Evolutionary conservation across 106 monocot species (phyloP), one percentile per base, ranked within the genome.

Genomic region (Dendrobium officinale): DNA sequence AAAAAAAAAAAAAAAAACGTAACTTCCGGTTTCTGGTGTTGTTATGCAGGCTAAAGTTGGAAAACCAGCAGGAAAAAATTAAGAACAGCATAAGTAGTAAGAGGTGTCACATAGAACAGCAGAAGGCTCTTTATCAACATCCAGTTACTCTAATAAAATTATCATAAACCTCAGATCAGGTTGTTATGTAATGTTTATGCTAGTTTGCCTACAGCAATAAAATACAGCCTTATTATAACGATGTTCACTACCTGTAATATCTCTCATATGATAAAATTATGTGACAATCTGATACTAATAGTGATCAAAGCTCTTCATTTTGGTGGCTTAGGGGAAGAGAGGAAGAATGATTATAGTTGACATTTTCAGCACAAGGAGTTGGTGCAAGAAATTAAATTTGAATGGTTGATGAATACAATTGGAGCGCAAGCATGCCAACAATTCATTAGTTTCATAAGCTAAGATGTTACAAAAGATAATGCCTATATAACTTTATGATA

Each of bases 41-140:
- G 24, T 66, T 22, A 66, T 66, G 64, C 64, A 66, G 64, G 64
- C 64, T 22, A 66, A 66, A 66, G 64, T 66, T 22, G 64, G 64
- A 8, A 66, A 66, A 26, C 13, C 64, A 66, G 64, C 64, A 66
- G 64, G 64, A 66, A 66, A 66, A 66, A 66, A 26, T 66, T 66
- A 66, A 22, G 61, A 61, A 26, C 64, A 66, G 64, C 51, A 15
- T 8, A 66, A 22, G 4, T 66, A 26, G 64, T 8, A 26, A 61
- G n/a, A 66, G 64, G 9, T 66, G 64, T 66, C 64, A 24, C 64
- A 8, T 7, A 26, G 64, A 66, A 66, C 9, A 22, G 24, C 24
- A 26, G 6, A 6, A 24, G 24, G 1, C 64, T 45, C 64, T 66
- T 24, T 66, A 66, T 24, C 22, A 22, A 66, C 64, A 66, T 66